Base-by-base conservation (phyloP, 2,329 filamentous ascomycete genomes). In the Dactylellina drechsleri region DNA sequence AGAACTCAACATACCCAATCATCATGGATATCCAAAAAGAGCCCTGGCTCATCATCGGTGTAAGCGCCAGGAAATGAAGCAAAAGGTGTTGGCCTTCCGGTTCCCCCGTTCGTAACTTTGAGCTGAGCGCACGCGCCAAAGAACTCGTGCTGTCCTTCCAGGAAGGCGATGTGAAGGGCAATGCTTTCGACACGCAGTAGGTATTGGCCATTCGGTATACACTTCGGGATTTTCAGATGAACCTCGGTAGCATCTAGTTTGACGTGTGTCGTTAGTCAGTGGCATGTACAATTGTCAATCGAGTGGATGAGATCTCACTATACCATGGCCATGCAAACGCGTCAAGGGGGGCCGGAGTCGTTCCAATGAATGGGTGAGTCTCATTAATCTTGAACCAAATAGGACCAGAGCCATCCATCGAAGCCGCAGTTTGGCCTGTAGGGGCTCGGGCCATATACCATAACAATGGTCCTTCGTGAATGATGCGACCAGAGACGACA, bases 41-140 rank as follows among this genome's bases (percentile, higher is more conserved):
- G 47, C 1, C 78, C 77, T 2, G 77, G 72, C 6, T 79, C 77
- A 43, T 71, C 70, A 10, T 62, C 57, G 0, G 54, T 54, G 28
- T 78, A 81, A 80, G 84, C 77, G 68, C 83, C 83, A 1, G 83
- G 83, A 70, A 84, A 83, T 53, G 41, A 1, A n/a, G 80, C 79
- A 15, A 82, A 81, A 1, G 82, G 81, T 0, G 77, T 67, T 0
- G 83, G 82, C 0, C 62, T 79, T 3, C 59, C 82, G 43, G 70
- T 81, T 1, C 82, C 82, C n/a, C 81, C 80, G 7, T 81, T 81
- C 2, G 80, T 81, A 54, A 85, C 81, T 66, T 81, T 81, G 64
- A 85, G 77, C 80, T 85, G 84, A 0, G 82, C 83, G 77, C 84
- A 85, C 1, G 81, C 80, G 50, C 84, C 82, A 77, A 85, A 85